phyloP scores from a whole-genome alignment of 495 filamentous ascomycete genomes.

The Penicillium chermesinum region DNA sequence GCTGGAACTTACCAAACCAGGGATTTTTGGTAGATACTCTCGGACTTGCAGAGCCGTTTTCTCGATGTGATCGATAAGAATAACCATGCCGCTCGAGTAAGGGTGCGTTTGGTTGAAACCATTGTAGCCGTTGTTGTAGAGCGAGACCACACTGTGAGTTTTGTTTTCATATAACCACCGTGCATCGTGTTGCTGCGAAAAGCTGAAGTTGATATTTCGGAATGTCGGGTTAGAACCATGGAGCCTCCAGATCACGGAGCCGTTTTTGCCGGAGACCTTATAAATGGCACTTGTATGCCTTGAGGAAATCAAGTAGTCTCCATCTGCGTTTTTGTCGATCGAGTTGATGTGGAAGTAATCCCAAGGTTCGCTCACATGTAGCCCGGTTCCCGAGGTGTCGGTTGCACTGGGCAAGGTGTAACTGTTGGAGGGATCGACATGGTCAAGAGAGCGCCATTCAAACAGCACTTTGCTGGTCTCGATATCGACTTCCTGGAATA shows the following conservation, averaged over 20 bases:
- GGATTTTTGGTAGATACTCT: slow-evolving; percentile 37
- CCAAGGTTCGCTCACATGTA: slow-evolving; percentile 46
- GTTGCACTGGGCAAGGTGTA: slow-evolving; percentile 43
- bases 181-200: slow-evolving; percentile 61
- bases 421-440: slow-evolving; percentile 42
- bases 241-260: slow-evolving; percentile 54
- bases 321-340: slow-evolving; percentile 52
- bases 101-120: slow-evolving; percentile 43
- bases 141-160: slow-evolving; percentile 47
- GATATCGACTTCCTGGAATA: slow-evolving; percentile 49
- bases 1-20: slow-evolving; percentile 48
- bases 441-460: slow-evolving; percentile 50
- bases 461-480: slow-evolving; percentile 47
- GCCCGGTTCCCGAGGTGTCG: slow-evolving; percentile 43
- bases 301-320: slow-evolving; percentile 57
- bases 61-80: slow-evolving; percentile 48
- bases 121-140: slow-evolving; percentile 54
- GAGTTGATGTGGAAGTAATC: slow-evolving; percentile 66
- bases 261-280: slow-evolving; percentile 55
- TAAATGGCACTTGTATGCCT: slow-evolving; percentile 55
- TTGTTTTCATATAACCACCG: slow-evolving; percentile 49
- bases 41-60: slow-evolving; percentile 46
- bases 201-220: slow-evolving; percentile 46
- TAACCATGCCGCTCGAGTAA: slow-evolving; percentile 54
- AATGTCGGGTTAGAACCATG: slow-evolving; percentile 48